Percentiles rank a stretch among this genome's conserved stretches.
These are phyloP conservation scores for Phytophthora macrochlamydospora DNA, from an alignment of 352 stramenopile species.

Conservation along the genomic window DNA sequence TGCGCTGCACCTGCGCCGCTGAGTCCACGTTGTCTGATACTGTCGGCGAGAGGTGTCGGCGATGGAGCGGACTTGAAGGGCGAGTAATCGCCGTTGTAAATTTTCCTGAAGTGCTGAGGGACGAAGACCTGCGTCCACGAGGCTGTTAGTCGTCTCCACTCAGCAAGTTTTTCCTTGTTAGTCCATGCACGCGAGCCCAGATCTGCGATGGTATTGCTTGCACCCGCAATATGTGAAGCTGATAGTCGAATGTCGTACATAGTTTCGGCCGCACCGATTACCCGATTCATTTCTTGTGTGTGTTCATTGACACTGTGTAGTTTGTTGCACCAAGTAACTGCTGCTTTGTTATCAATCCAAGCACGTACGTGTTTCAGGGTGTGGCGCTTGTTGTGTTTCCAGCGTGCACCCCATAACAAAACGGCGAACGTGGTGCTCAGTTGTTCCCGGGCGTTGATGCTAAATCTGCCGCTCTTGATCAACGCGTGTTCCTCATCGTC, in stretches of 20 bases:
- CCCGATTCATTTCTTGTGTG: background rate
- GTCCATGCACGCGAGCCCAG: background rate
- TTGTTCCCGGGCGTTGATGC: slow-evolving; percentile 26
- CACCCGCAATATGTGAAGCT: background rate
- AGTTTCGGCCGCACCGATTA: background rate
- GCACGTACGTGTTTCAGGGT: background rate
- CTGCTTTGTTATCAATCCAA: background rate
- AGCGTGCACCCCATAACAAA: background rate
- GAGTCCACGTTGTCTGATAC: no score
- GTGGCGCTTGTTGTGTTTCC: background rate
- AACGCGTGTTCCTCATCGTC: slow-evolving; percentile 12
- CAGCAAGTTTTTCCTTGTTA: background rate
- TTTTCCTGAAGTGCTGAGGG: background rate
- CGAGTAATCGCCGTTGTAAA: slow-evolving; percentile 5
- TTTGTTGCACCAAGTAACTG: background rate
- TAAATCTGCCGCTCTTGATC: slow-evolving; percentile 3
- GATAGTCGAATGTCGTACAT: background rate
- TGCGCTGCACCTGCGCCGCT: no score
- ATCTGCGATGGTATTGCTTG: background rate
- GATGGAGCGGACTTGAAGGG: no score
- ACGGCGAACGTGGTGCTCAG: background rate
- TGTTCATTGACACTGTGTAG: background rate
- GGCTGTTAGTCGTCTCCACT: background rate
- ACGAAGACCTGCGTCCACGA: slow-evolving; percentile 3
- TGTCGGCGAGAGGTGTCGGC: no score